Evolutionary conservation across 2,329 filamentous ascomycete species (phyloP).

Genomic region (Colletotrichum musae): DNA sequence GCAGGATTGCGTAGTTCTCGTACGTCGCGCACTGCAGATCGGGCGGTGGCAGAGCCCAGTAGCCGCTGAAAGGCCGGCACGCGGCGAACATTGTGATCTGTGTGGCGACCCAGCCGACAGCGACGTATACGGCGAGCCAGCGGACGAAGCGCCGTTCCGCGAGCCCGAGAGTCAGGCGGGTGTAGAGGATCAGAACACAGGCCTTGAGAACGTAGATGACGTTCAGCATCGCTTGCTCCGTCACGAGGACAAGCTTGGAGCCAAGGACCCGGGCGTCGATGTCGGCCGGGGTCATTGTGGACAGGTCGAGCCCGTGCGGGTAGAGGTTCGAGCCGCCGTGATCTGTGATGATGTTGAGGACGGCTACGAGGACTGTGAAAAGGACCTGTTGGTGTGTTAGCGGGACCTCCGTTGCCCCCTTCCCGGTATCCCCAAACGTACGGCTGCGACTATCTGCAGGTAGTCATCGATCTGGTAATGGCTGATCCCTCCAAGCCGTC

Average conservation of each 20-base stretch:
- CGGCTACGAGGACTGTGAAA: constrained; percentile 17
- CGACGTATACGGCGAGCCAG: constrained; percentile 56
- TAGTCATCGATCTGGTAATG: constrained; percentile 31
- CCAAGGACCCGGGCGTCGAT: constrained; percentile 58
- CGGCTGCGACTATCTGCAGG: constrained; percentile 35
- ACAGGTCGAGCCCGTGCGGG: constrained; percentile 51
- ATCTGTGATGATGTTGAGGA: constrained; percentile 27
- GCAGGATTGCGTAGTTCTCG: constrained; percentile 61
- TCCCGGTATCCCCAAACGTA: neutral
- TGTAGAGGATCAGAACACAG: constrained; percentile 61
- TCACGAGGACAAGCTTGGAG: constrained; percentile 59
- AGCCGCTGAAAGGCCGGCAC: constrained; percentile 61
- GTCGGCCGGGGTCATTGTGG: constrained; percentile 46
- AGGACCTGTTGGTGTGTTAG: neutral
- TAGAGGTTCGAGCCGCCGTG: constrained; percentile 52
- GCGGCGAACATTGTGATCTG: constrained; percentile 62
- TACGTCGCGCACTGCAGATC: constrained; percentile 62
- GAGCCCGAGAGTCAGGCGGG: constrained; percentile 57
- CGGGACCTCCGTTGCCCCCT: neutral
- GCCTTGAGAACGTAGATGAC: constrained; percentile 53
- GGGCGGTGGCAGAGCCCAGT: constrained; percentile 63
- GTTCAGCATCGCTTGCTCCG: constrained; percentile 57
- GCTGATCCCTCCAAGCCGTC: constrained; percentile 10
- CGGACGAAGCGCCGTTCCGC: constrained; percentile 51
- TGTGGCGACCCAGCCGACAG: constrained; percentile 56